A percentile compares a stretch with the other conserved stretches of the same genome.
phyloP scores from a whole-genome alignment of 2,329 filamentous ascomycete species.

The Alternaria atra region DNA sequence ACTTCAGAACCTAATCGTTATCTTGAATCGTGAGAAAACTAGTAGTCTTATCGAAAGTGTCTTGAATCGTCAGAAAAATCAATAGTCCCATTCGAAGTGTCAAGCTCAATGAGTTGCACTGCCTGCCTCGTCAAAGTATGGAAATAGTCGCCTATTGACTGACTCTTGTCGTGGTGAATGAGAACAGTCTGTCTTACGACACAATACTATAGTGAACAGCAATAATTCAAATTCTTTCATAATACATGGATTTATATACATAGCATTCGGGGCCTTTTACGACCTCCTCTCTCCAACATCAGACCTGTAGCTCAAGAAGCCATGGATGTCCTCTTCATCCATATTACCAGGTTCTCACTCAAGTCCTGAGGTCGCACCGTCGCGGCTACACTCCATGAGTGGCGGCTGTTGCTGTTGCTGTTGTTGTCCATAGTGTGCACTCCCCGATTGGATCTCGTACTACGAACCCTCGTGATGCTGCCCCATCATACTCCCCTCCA shows the following conservation, averaged over 20 bases:
- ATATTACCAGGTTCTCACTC: background rate
- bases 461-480: background rate
- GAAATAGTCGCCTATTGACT: background rate
- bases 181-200: background rate
- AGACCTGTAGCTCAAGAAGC: conserved; percentile 23
- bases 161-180: background rate
- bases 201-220: background rate
- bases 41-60: background rate
- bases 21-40: background rate
- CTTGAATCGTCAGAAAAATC: background rate
- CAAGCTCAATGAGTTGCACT: background rate
- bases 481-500: background rate
- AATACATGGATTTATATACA: background rate
- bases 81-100: background rate
- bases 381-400: background rate
- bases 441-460: background rate
- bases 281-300: conserved; percentile 4
- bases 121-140: background rate
- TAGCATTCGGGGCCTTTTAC: background rate
- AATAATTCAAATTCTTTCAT: background rate
- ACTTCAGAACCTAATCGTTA: background rate
- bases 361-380: background rate
- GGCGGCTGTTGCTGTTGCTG: background rate
- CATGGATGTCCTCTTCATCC: conserved; percentile 22
- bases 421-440: background rate